Base-by-base conservation (phyloP, 495 filamentous ascomycete species). In the Venustampulla echinocandica region DNA sequence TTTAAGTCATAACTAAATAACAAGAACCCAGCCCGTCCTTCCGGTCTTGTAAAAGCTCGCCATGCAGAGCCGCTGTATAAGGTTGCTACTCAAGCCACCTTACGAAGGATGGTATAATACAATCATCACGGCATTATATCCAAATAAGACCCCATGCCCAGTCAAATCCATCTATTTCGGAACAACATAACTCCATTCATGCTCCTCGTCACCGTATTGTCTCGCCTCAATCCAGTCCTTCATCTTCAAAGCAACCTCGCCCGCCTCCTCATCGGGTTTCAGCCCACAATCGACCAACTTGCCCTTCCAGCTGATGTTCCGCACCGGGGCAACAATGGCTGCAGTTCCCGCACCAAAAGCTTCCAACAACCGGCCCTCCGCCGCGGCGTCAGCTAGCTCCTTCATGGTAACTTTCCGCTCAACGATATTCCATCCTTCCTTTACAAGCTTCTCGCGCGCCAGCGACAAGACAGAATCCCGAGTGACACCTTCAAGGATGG, bases 181-280 rank as follows among this genome's bases (percentile, higher is more conserved):
- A 3, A 59, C 47, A 30, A 59, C 53, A 50, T 75, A 68, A 54
- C 87, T 89, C 89, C 89, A 95, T 45, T 78, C 71, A 61, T 93
- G 85, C 60, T 83, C 71, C 64, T 93, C 88, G 55, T 94, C 88
- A 35, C 92, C 92, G 61, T 97, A 96, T 67, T 95, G 89, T 48
- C 90, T 85, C 34, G 70, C 81, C 67, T 95, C 89, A 52, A 98
- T 95, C 92, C 92, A 98, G 54, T 76, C 75, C 80, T 94, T 95
- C 82, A 98, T 86, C 63, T 74, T 73, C 54, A 75, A 68, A 34
- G 92, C 79, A 49, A 96, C 74, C 58, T 87, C 82, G 34, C 92
- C 93, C 6, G 83, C 85, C 66, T 98, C 92, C 64, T 92, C 76
- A 28, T 79, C 67, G 49, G 84, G 77, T 49, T 61, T 73, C 56